These are phyloP conservation scores for Cutaneotrichosporon sp. DNA, from an alignment of 1,284 basidiomycete genomes.

Conservation along the genomic window DNA sequence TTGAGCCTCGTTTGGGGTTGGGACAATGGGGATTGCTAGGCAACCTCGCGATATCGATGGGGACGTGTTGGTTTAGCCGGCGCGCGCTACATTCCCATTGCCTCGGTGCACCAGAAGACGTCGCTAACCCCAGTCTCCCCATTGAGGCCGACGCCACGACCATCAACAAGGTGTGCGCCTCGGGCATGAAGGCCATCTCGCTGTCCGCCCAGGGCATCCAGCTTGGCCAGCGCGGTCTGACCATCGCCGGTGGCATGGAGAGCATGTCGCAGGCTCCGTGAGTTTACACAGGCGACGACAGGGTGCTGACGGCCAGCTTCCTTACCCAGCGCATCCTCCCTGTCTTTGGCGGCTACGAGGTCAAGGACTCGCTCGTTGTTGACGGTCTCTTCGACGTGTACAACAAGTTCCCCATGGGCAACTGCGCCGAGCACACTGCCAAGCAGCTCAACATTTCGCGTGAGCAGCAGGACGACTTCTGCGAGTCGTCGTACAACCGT, in stretches of 20 bases:
- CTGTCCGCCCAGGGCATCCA: conserved; percentile 86
- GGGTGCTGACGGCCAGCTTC: conserved; percentile 61
- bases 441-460: conserved; percentile 77
- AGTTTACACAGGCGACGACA: conserved; percentile 38
- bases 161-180: conserved; percentile 98
- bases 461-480: conserved; percentile 80
- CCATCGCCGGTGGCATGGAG: conserved; percentile 94
- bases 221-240: conserved; percentile 70
- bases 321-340: conserved; percentile 83
- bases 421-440: conserved; percentile 86
- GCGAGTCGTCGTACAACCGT: conserved; percentile 89
- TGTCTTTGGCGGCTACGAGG: conserved; percentile 80
- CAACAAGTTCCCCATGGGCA: conserved; percentile 94
- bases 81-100: background rate
- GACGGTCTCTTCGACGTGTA: conserved; percentile 96
- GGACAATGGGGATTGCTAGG: too few relatives aligned
- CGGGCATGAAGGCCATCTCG: conserved; percentile 90
- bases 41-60: background rate
- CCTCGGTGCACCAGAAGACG: background rate
- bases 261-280: conserved; percentile 95
- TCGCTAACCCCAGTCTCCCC: conserved; percentile 53
- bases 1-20: too few relatives aligned
- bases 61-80: background rate
- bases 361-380: conserved; percentile 79
- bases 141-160: conserved; percentile 90